A percentile compares a stretch with the other conserved stretches of the same genome.
Evolutionary conservation across 306 rosid species (phyloP).

Genomic region (Prunus dulcis): DNA sequence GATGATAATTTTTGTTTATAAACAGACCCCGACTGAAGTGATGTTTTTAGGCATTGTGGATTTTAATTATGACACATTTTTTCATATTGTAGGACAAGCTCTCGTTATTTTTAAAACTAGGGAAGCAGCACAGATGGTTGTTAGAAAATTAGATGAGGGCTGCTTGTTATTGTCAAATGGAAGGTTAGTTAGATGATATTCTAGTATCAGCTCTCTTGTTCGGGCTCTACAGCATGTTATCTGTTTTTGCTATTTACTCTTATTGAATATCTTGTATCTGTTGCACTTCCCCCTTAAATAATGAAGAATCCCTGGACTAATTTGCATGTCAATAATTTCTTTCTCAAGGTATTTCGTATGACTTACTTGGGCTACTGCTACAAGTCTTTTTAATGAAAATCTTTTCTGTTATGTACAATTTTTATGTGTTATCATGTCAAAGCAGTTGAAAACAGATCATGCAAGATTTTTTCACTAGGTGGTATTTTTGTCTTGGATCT

Average conservation of each 20-base stretch:
- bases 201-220: neutral
- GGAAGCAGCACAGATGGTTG: slow-evolving; percentile 62
- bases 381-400: no score
- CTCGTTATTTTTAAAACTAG: slow-evolving; percentile 55
- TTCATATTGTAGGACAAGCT: slow-evolving; percentile 75
- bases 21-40: neutral
- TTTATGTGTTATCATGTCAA: neutral
- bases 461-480: neutral
- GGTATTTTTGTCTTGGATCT: neutral
- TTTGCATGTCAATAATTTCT: neutral
- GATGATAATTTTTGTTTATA: neutral
- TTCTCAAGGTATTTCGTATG: neutral
- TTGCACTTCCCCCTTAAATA: neutral
- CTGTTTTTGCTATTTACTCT: neutral
- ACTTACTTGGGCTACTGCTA: neutral
- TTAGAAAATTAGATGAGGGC: slow-evolving; percentile 51
- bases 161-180: slow-evolving; percentile 76
- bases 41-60: neutral
- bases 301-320: neutral
- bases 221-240: neutral
- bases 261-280: neutral
- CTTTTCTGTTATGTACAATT: neutral
- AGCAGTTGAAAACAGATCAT: neutral
- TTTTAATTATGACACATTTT: slow-evolving; percentile 9
- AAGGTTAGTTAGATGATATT: slow-evolving; percentile 39